Base-by-base conservation (phyloP, 169 alveolate species). In the Plasmodium relictum region DNA sequence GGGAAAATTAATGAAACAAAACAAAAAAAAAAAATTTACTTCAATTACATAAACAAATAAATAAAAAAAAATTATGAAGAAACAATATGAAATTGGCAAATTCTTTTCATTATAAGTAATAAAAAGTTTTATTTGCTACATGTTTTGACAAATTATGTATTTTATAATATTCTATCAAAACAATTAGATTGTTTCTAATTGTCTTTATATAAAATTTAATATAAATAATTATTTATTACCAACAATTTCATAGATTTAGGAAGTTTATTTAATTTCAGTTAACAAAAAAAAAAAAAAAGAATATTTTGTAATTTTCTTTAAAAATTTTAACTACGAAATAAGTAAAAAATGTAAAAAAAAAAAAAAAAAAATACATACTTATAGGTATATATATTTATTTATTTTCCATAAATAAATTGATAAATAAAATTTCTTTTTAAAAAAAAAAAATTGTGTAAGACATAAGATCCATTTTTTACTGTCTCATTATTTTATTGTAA, bases 171-270 rank as follows among this genome's bases (percentile, higher is more conserved):
- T 66, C 26, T 61, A 83, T 66, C 45, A 83, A 83, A 68, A 56
- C 63, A 68, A 31, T 44, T 66, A 66, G 80, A 83, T 68, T 69
- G 65, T 83, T 68, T 83, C 71, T 83, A 68, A 68, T 54, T 68
- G 91, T 68, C 78, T 71, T 83, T 71, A 83, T 68, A 83, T 68
- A 83, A 83, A 20, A 66, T 83, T 83, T 68, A 26, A 68, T 80
- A 68, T 83, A 83, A 69, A 83, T 78, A 45, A 44, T 54, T 37
- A 59, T 59, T 58, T 66, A 44, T 45, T 63, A 50, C 44, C 45
- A 78, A 24, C 76, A 58, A 78, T 63, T 58, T 63, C 63, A 58
- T 48, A 73, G 42, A 65, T 45, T 63, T 41, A 26, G 50, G 59
- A 48, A 78, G 26, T 37, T 63, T 58, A 73, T 50, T 58, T 73